Conservation (phyloP, 1,284 basidiomycete species). For the Tremellales sp. region DNA sequence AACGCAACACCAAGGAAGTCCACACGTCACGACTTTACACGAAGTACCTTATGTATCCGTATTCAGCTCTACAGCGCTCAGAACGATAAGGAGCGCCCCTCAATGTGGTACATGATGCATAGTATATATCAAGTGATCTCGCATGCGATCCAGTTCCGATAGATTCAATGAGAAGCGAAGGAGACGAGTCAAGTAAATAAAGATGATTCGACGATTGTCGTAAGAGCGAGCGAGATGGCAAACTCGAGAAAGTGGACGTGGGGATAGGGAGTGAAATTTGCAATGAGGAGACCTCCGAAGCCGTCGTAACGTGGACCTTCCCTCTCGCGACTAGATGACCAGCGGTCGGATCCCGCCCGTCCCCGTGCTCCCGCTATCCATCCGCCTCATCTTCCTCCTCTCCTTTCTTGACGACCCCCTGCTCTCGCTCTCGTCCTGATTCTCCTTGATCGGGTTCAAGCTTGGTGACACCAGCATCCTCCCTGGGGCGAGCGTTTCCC, state of each 20-base stretch:
- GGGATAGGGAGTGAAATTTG: not conserved
- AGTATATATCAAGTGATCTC: too few species aligned
- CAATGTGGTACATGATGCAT: too few species aligned
- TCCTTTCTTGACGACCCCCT: not conserved
- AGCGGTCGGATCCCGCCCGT: not conserved
- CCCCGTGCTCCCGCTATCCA: not conserved
- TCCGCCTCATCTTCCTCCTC: not conserved
- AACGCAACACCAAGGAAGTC: too few species aligned
- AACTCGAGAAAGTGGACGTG: not conserved
- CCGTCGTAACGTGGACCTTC: not conserved
- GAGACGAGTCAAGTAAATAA: not conserved
- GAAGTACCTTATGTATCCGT: too few species aligned
- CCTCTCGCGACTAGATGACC: not conserved
- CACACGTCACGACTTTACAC: too few species aligned
- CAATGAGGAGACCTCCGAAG: too few species aligned
- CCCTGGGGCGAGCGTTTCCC: slow-evolving; percentile 2
- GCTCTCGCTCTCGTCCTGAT: not conserved
- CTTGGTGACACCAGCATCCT: slow-evolving; percentile 4
- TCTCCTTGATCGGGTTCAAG: slow-evolving; percentile 1
- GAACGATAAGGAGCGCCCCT: too few species aligned
- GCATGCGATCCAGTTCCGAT: too few species aligned
- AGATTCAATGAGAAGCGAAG: too few species aligned
- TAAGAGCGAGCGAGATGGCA: not conserved
- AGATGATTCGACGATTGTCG: not conserved
- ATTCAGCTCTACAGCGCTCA: too few species aligned